phyloP scores from a whole-genome alignment of 2,329 filamentous ascomycete genomes.

The Leptographium wingfieldii region DNA sequence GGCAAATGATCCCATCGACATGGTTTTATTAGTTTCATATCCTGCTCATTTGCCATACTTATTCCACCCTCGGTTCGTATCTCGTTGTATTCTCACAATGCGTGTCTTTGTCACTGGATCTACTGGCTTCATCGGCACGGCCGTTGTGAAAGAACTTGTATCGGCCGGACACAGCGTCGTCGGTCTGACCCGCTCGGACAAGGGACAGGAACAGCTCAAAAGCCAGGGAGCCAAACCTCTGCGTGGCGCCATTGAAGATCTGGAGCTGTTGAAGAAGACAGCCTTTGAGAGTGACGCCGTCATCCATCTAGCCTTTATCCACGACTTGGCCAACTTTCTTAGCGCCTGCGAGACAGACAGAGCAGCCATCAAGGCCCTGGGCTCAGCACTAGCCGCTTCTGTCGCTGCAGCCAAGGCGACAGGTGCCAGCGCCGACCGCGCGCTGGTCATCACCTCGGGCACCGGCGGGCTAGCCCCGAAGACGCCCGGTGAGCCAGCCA shows the following conservation, averaged over 20 bases:
- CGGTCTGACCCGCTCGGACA: constrained; percentile 25
- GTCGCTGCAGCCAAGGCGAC: not conserved
- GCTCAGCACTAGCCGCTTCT: constrained; percentile 14
- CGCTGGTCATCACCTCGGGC: constrained; percentile 25
- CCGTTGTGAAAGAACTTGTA: constrained; percentile 25
- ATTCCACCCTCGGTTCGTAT: too few relatives aligned
- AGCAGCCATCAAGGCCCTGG: constrained; percentile 24
- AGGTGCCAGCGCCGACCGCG: constrained; percentile 16
- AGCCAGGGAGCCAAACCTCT: constrained; percentile 21
- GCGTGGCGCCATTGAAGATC: constrained; percentile 22
- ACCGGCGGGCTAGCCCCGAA: constrained; percentile 16
- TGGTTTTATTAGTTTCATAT: too few relatives aligned
- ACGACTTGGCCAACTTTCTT: constrained; percentile 25
- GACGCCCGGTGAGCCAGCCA: constrained; percentile 8
- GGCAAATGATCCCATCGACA: not conserved
- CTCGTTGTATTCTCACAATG: constrained; percentile 12
- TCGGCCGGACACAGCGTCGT: constrained; percentile 25
- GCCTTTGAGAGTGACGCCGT: constrained; percentile 23
- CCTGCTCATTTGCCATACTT: too few relatives aligned
- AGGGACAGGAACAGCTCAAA: constrained; percentile 16
- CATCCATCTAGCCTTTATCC: constrained; percentile 28
- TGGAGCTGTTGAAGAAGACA: constrained; percentile 19
- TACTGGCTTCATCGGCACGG: constrained; percentile 28
- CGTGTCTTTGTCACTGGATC: constrained; percentile 29
- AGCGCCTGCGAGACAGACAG: constrained; percentile 18